Evolutionary conservation across 163 green algal species (phyloP).

Genomic region (Coccomyxa subellipsoidea): DNA sequence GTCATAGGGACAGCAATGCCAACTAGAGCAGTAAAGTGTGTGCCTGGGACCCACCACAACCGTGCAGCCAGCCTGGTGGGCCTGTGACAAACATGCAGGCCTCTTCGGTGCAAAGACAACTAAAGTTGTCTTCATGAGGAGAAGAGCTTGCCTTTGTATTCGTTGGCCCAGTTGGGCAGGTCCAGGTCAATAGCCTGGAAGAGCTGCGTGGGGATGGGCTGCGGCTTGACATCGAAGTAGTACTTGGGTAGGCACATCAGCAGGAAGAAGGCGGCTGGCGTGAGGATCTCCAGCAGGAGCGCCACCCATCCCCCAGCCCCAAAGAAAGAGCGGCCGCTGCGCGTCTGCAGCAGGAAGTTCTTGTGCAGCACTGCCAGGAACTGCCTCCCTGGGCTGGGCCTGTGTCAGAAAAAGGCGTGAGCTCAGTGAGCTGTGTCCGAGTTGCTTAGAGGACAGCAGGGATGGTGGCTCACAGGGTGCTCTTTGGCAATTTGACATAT

Average conservation of each 20-base stretch:
- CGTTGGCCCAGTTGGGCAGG: slow-evolving; percentile 24
- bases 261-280: slow-evolving; percentile 62
- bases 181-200: slow-evolving; percentile 31
- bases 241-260: slow-evolving; percentile 73
- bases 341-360: slow-evolving; percentile 58
- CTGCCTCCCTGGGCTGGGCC: slow-evolving; percentile 20
- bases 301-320: slow-evolving; percentile 47
- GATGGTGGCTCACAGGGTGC: too few relatives aligned
- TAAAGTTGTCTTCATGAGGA: not conserved
- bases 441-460: too few relatives aligned
- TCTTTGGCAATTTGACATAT: too few relatives aligned
- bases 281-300: slow-evolving; percentile 53
- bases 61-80: too few relatives aligned
- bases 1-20: too few relatives aligned
- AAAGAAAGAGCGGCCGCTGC: slow-evolving; percentile 31
- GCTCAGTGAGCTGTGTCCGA: too few relatives aligned
- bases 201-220: slow-evolving; percentile 32
- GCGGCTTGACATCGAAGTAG: slow-evolving; percentile 51
- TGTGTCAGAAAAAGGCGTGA: not conserved
- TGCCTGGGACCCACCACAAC: too few relatives aligned
- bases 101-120: slow-evolving; percentile 8
- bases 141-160: slow-evolving; percentile 35
- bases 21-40: too few relatives aligned
- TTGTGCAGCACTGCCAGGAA: slow-evolving; percentile 60
- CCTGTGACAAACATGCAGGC: too few relatives aligned